Base-by-base conservation (phyloP, 2,329 filamentous ascomycete species). In the Sporothrix brasiliensis region DNA sequence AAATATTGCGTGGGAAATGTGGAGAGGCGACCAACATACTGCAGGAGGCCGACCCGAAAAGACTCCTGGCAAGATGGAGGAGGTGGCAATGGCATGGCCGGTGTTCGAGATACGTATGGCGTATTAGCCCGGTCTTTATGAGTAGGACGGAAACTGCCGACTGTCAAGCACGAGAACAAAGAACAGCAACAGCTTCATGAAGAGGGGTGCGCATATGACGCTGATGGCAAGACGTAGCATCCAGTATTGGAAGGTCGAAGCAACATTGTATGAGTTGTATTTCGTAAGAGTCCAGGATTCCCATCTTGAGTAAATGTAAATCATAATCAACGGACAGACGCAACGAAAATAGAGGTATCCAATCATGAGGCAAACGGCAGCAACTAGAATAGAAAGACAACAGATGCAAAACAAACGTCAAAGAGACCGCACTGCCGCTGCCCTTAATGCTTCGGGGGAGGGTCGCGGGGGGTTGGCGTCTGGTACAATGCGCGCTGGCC, bases 401-500 rank as follows among this genome's bases (percentile, higher is more conserved):
- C 27, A 53, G 16, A n/a, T 30, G 50, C 2, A 52, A 66, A 11
- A 13, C 16, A 52, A 34, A 44, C 61, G 16, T 9, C 16, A n/a
- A 19, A 30, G 16, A n/a, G 3, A n/a, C 19, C 3, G 5, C 16
- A 50, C 16, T 4, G 27, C 3, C 41, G 41, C 14, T 50, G 19
- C 19, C 47, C 5, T 5, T 24, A 65, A 41, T 21, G 39, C 60
- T 24, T 19, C 39, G 34, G 56, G 9, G 56, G 56, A n/a, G 56
- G 56, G 3, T 60, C 56, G 34, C 6, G 34, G 16, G 19, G 19
- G 19, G 56, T 44, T 9, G 56, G 34, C 10, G 54, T 24, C 67
- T 71, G 70, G 66, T 68, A 71, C 9, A 69, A 50, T 14, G 70
- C 50, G 9, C 27, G 63, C 70, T 65, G 56, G 52, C 47, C 61